Base-by-base conservation (phyloP, 2,329 filamentous ascomycete genomes). In the Chalaropsis thielavioides region DNA sequence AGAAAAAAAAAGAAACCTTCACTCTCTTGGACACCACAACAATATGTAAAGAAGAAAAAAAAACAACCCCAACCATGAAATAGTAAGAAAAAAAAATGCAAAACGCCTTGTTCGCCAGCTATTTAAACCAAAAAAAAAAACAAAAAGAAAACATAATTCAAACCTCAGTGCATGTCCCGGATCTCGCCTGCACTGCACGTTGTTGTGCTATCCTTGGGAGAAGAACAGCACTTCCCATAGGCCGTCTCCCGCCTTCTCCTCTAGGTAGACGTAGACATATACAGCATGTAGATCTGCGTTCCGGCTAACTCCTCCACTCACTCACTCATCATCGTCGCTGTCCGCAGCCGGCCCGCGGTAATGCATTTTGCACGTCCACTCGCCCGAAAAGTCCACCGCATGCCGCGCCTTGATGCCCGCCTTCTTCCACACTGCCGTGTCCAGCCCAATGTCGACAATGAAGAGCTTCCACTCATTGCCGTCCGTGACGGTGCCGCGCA, bases 361-460 rank as follows among this genome's bases (percentile, higher is more conserved):
- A 67, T 74, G 76, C 75, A 94, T 82, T 70, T 87, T 84, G 15
- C 95, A 80, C 68, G 94, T 85, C 92, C 92, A 97, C 69, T 86
- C 83, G 67, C 86, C 85, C 27, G 90, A 90, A 78, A 96, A 97
- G 70, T 92, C 90, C 65, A 96, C 87, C 0, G 91, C 91, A 69
- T 89, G 86, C 22, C 91, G 84, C 62, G 90, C 83, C 72, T 88
- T 86, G 3, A 89, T 90, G 1, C 89, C 89, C 0, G 89, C 88
- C 73, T 90, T 90, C 72, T 87, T 87, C 88, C 92, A 95, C 2
- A 91, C 89, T 3, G 88, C 83, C 66, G 89, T 86, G 1, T 85
- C 86, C 15, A 96, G 83, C 0, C 94, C 92, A 69, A 96, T 87
- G 73, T 99, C 94, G 1, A 87, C 90, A 13, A 97, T 83, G 72